Base-by-base conservation (phyloP, 1,139 yeast species). In the Schwanniomyces etchellsii region DNA sequence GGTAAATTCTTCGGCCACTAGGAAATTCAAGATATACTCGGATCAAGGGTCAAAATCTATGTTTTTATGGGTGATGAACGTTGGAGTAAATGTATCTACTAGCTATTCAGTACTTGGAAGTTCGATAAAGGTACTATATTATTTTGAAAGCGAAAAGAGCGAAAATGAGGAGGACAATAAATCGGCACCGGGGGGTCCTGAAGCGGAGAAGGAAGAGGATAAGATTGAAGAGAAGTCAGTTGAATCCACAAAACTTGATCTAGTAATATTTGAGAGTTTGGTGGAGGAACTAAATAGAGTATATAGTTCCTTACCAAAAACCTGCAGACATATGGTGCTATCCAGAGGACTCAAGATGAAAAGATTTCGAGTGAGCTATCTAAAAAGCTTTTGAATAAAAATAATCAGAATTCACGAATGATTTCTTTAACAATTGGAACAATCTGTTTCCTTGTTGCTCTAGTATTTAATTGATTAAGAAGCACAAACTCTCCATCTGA, bases 371-470 rank as follows among this genome's bases (percentile, higher is more conserved):
- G 29, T 58, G 42, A 42, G 52, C 29, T 50, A 47, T 41, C 26
- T 63, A 26, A 45, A 28, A 4, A 25, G 35, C 5, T 34, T 5
- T 28, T 7, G n/a, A 18, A 18, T 18, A n/a, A 18, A 18, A 18
- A 18, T n/a, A 7, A 18, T 18, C n/a, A 7, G n/a, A 7, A 18
- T 18, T 23, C 27, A 28, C 59, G 64, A 27, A 65, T 45, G 22
- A 51, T 50, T 2, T 47, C 49, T 44, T 66, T 65, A 7, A 67
- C 60, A 11, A 55, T 55, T 3, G 95, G 95, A 5, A 84, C 94
- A n/a, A 88, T 85, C 50, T 83, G 93, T 48, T 88, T 88, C 43
- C 96, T 69, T 20, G 91, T 81, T 1, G 89, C 88, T 3, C 57
- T 55, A 9, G 69, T 50, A 37, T 81, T 76, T 5, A 43, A 41